phyloP scores from a whole-genome alignment of 2,329 filamentous ascomycete genomes.

The Cryoendolithus antarcticus region DNA sequence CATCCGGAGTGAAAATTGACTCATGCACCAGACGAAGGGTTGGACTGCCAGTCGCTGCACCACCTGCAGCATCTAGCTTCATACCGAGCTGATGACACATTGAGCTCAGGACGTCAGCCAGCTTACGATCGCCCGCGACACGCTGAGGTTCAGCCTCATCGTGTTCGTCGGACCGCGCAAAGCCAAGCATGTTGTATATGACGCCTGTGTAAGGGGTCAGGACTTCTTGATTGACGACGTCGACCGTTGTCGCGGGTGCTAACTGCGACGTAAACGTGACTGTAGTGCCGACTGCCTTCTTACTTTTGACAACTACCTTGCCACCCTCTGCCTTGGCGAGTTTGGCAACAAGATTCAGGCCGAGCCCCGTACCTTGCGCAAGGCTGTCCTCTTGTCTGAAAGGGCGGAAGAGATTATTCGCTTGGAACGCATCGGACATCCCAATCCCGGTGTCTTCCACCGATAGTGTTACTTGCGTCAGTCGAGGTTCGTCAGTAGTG shows the following conservation, averaged over 20 bases:
- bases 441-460: conserved; percentile 55
- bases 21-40: too few species aligned
- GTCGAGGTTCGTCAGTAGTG: too few species aligned
- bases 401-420: conserved; percentile 48
- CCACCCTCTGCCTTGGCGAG: conserved; percentile 51
- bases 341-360: conserved; percentile 49
- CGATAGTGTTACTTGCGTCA: neutral
- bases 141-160: too few species aligned
- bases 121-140: too few species aligned
- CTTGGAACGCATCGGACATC: conserved; percentile 51
- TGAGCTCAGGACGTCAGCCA: neutral
- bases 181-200: too few species aligned
- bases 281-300: conserved; percentile 13
- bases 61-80: neutral
- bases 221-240: too few species aligned
- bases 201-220: too few species aligned
- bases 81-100: neutral
- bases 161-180: too few species aligned
- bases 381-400: conserved; percentile 54
- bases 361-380: conserved; percentile 50
- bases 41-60: too few species aligned
- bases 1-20: too few species aligned
- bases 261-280: conserved; percentile 6
- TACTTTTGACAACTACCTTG: conserved; percentile 32
- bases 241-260: too few species aligned